phyloP scores from a whole-genome alignment of 139 green algal genomes.

The Chlamydomonas sp. region DNA sequence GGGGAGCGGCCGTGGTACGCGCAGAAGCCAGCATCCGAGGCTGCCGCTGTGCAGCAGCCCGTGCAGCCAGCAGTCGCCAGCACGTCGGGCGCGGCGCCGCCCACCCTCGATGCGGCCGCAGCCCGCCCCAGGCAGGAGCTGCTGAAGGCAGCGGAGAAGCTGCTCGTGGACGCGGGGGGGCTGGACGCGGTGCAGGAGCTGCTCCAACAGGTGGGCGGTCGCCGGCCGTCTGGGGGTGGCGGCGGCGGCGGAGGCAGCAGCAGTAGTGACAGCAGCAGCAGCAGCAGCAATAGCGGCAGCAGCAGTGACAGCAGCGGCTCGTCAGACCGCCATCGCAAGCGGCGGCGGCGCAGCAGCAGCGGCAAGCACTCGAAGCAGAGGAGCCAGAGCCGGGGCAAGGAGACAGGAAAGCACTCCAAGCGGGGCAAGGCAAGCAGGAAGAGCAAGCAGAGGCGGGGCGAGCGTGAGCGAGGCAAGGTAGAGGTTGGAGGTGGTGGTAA shows the following conservation, averaged over 20 bases:
- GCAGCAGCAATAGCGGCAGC: constrained; percentile 14
- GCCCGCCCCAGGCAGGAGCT: too few relatives aligned
- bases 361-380: constrained; percentile 7
- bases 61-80: too few relatives aligned
- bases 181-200: too few relatives aligned
- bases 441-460: not conserved
- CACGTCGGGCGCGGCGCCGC: too few relatives aligned
- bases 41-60: too few relatives aligned
- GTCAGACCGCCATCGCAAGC: not conserved
- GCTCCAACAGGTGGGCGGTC: too few relatives aligned
- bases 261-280: constrained; percentile 2
- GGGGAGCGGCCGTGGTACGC: constrained; percentile 13
- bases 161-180: too few relatives aligned
- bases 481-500: not conserved
- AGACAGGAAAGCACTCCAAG: constrained; percentile 7
- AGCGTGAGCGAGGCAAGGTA: not conserved
- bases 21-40: too few relatives aligned
- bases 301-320: constrained; percentile 4
- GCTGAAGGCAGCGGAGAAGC: too few relatives aligned
- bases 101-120: too few relatives aligned
- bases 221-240: not conserved
- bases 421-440: not conserved
- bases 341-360: not conserved
- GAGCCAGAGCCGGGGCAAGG: not conserved
- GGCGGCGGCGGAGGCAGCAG: not conserved